Conservation (phyloP, 2,329 filamentous ascomycete genomes). For the Verticillium albo-atrum region DNA sequence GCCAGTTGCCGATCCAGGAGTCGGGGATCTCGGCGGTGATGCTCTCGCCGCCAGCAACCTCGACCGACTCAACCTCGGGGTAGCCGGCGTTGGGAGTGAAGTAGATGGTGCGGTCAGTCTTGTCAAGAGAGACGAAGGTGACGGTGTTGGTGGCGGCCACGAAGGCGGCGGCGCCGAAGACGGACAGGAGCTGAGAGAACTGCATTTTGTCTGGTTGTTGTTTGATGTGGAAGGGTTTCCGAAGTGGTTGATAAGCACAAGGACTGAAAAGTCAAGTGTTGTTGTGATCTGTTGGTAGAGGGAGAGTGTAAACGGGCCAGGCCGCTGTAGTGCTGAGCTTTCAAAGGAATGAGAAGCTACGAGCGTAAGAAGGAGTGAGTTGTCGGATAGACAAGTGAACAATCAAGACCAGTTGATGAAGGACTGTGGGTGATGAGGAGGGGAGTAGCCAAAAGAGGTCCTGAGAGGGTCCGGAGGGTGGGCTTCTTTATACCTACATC, state of each 20-base stretch:
- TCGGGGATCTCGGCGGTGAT: conserved; percentile 37
- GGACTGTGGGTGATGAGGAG: conserved; percentile 7
- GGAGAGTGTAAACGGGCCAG: conserved; percentile 1
- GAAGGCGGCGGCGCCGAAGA: conserved; percentile 34
- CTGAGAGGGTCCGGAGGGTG: neutral
- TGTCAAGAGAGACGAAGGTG: conserved; percentile 56
- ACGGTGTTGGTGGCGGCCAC: conserved; percentile 41
- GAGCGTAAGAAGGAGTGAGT: conserved; percentile 6
- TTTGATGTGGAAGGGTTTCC: conserved; percentile 7
- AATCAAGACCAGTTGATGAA: conserved; percentile 8
- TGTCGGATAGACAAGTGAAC: conserved; percentile 8
- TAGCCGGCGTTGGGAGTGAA: conserved; percentile 42
- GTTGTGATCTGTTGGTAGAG: neutral
- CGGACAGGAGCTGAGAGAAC: conserved; percentile 42
- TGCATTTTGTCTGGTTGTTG: conserved; percentile 45
- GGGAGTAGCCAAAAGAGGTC: neutral
- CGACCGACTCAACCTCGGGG: conserved; percentile 29
- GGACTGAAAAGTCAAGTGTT: neutral
- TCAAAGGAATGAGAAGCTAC: conserved; percentile 12
- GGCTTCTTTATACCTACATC: conserved; percentile 1
- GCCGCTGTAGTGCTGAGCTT: conserved; percentile 4
- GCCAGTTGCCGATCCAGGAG: conserved; percentile 46
- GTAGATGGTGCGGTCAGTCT: conserved; percentile 41
- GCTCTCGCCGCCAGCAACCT: conserved; percentile 31
- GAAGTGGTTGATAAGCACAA: neutral